Conservation (phyloP, 108 stramenopile species). For the Schizochytrium sp. region DNA sequence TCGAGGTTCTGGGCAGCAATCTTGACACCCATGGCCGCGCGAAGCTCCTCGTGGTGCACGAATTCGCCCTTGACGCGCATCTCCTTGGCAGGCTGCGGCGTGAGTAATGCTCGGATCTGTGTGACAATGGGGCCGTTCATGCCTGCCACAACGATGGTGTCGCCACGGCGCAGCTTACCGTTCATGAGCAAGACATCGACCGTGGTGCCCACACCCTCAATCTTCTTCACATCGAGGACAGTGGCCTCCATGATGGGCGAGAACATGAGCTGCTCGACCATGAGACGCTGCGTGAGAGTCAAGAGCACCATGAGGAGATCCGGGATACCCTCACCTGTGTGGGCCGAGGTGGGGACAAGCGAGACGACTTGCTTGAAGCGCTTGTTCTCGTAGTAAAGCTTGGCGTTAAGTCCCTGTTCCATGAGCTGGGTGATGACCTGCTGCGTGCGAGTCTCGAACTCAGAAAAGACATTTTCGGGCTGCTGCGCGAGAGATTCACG, state of each 20-base stretch:
- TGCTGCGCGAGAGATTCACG: slow-evolving; percentile 84
- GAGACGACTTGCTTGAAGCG: slow-evolving; percentile 84
- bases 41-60: slow-evolving; percentile 86
- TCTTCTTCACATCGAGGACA: slow-evolving; percentile 95
- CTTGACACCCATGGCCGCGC: slow-evolving; percentile 95
- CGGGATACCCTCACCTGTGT: slow-evolving; percentile 96
- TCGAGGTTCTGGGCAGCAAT: slow-evolving; percentile 84
- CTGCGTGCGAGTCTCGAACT: slow-evolving; percentile 75
- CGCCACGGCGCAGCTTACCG: slow-evolving; percentile 79
- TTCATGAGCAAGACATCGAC: slow-evolving; percentile 94
- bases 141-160: slow-evolving; percentile 90
- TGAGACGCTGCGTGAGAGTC: slow-evolving; percentile 80
- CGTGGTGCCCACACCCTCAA: slow-evolving; percentile 97
- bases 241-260: slow-evolving; percentile 81
- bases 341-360: slow-evolving; percentile 90
- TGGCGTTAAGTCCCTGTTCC: slow-evolving; percentile 93
- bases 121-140: slow-evolving; percentile 94
- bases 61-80: slow-evolving; percentile 95
- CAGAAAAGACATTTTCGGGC: slow-evolving; percentile 69
- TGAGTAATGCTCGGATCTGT: slow-evolving; percentile 87
- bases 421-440: slow-evolving; percentile 74
- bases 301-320: slow-evolving; percentile 85
- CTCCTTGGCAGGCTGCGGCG: slow-evolving; percentile 91
- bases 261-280: slow-evolving; percentile 82
- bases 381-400: slow-evolving; percentile 98